Evolutionary conservation across 108 stramenopile species (phyloP), one percentile per base, ranked within the genome.

Genomic region (Nitzschia sp.): DNA sequence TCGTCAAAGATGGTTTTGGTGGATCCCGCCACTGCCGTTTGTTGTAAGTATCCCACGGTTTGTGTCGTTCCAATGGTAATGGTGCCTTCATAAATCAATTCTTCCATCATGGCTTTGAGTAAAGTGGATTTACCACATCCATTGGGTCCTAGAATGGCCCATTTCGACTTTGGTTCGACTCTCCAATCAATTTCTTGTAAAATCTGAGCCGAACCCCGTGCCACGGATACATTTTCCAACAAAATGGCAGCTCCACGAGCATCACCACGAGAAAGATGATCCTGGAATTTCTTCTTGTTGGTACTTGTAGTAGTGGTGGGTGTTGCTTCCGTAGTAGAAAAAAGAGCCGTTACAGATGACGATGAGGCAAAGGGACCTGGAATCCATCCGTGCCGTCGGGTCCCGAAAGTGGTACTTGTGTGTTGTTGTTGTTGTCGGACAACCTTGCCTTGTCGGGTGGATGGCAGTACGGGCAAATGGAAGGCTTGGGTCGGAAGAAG

Each of bases 1-100:
- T 97, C 97, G 60, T 97, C 91, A 59, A 71, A 81, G 2, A 97
- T 83, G 11, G 95, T 95, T 25, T 76, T 80, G 9, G 76, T 93
- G 17, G 91, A 93, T 33, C 97, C 97, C 25, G 79, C 75, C 1
- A 97, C 97, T 24, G 95, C 95, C 15, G 76, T 77, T 79, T 89
- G 89, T 74, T 83, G 84, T 25, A 94, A 68, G 34, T 94, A 94
- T 1, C 93, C 93, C 3, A 94, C 82, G 23, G 54, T 56, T 60
- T 74, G 73, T 28, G 53, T 74, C 19, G 65, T 74, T 28, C 65
- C 65, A 9, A 74, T 54, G 0, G 65, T 74, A 11, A 74, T 51
- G 19, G n/a, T 59, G 24, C 73, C 73, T 26, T 74, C 73, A 34
- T 66, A 38, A 0, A 48, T 19, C 15, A 74, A 15, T 29, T 74